Percentiles rank a stretch among this genome's conserved stretches.
phyloP scores from a whole-genome alignment of 2,329 filamentous ascomycete species.

The Xylariaceae sp. region DNA sequence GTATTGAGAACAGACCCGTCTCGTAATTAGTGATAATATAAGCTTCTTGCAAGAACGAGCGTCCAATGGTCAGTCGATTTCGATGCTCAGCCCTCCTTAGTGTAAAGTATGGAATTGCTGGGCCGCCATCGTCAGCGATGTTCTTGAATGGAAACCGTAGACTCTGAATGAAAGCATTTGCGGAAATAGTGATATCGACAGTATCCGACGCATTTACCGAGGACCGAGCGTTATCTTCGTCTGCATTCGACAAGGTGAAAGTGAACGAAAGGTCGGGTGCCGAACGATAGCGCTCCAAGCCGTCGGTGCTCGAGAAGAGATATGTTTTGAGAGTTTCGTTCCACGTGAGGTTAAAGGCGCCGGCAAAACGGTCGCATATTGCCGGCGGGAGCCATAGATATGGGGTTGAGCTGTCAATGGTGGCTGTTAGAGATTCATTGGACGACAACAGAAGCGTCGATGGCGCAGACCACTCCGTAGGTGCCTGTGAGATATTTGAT shows the following conservation, averaged over 20 bases:
- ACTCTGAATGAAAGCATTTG: slow-evolving; percentile 47
- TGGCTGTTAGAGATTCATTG: slow-evolving; percentile 46
- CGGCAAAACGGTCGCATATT: slow-evolving; percentile 62
- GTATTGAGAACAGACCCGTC: slow-evolving; percentile 48
- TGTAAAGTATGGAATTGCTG: slow-evolving; percentile 59
- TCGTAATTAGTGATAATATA: slow-evolving; percentile 57
- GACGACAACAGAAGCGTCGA: slow-evolving; percentile 41
- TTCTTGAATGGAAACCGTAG: slow-evolving; percentile 48
- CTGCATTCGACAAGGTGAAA: slow-evolving; percentile 53
- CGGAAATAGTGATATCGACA: slow-evolving; percentile 53
- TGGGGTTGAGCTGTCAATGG: slow-evolving; percentile 62
- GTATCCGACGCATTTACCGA: slow-evolving; percentile 48
- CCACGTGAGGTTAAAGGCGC: slow-evolving; percentile 60
- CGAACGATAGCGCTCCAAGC: slow-evolving; percentile 45
- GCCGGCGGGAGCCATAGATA: slow-evolving; percentile 59
- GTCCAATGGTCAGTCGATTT: slow-evolving; percentile 58
- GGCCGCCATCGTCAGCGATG: slow-evolving; percentile 42
- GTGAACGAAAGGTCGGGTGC: slow-evolving; percentile 49
- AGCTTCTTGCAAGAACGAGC: slow-evolving; percentile 67
- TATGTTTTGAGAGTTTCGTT: slow-evolving; percentile 62
- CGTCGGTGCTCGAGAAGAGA: slow-evolving; percentile 54
- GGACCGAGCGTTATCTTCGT: slow-evolving; percentile 48
- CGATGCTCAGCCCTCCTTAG: slow-evolving; percentile 53
- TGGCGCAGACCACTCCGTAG: slow-evolving; percentile 39
- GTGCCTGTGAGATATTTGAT: slow-evolving; percentile 31